phyloP scores from a whole-genome alignment of 192 early-diverging fungal genomes.

The Dimargaris verticillata region DNA sequence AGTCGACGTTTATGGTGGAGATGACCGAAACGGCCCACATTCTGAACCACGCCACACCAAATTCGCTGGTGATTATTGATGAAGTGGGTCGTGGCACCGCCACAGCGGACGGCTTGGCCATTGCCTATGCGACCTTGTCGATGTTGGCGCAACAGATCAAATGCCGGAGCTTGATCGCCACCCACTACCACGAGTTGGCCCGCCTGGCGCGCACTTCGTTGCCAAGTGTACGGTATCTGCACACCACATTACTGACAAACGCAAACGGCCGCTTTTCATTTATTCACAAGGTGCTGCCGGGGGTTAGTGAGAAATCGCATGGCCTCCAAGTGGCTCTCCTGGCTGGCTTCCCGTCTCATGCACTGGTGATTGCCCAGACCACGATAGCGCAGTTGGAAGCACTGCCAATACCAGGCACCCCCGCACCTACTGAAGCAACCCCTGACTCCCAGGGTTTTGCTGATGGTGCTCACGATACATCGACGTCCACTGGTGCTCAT shows the following conservation, averaged over 20 bases:
- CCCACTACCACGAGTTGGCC: slow-evolving; percentile 60
- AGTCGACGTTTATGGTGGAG: slow-evolving; percentile 38
- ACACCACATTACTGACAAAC: slow-evolving; percentile 22
- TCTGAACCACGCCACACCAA: slow-evolving; percentile 22
- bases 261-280: slow-evolving; percentile 30
- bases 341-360: slow-evolving; percentile 43
- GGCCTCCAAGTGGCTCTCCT: slow-evolving; percentile 55
- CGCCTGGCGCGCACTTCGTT: slow-evolving; percentile 28
- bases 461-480: too few relatives aligned
- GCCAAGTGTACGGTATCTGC: slow-evolving; percentile 12
- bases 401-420: too few relatives aligned
- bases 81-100: slow-evolving; percentile 37
- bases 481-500: too few relatives aligned
- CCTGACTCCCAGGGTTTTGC: too few relatives aligned
- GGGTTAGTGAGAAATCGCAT: slow-evolving; percentile 46
- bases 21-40: slow-evolving; percentile 32
- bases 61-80: slow-evolving; percentile 34
- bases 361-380: slow-evolving; percentile 17
- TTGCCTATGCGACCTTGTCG: slow-evolving; percentile 50
- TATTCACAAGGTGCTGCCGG: slow-evolving; percentile 44
- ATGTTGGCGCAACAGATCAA: slow-evolving; percentile 33
- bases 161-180: slow-evolving; percentile 58
- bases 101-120: slow-evolving; percentile 47
- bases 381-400: too few relatives aligned
- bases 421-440: too few relatives aligned